Evolutionary conservation across 2,329 filamentous ascomycete genomes (phyloP), one percentile per base, ranked within the genome.

Genomic region (Exophiala phaeomuriformis): DNA sequence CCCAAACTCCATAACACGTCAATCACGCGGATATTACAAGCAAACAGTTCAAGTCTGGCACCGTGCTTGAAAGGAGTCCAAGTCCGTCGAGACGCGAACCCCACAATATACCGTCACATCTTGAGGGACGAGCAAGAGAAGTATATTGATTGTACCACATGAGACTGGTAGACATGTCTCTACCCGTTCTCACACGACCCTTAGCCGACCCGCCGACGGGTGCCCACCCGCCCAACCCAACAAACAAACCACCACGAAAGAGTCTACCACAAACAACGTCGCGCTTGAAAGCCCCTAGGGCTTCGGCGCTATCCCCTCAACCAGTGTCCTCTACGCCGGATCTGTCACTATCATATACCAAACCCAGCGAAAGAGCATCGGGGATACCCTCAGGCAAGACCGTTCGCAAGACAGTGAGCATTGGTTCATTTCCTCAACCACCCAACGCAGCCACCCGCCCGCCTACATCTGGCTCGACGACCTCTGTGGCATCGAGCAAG

Each of bases 341-440:
- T 12, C 80, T 79, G 55, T 75, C 78, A 1, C 80, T 79, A 54
- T 75, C 78, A 1, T 70, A 76, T 4, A 76, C 81, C 5, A 75
- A 74, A 35, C 71, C 82, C 9, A 83, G 80, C 57, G 74, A 74
- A 3, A 64, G 75, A 8, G 67, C 67, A 37, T 73, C 72, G 8
- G 64, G 64, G 19, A 53, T 60, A n/a, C 65, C 69, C 32, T 74
- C 80, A 3, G 81, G 82, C 29, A 90, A 84, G 69, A 82, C 84
- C 1, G 71, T 96, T 51, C 83, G 90, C 58, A 94, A 94, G 71
- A 87, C 87, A 1, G 85, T 95, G 65, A 96, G 90, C 76, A 95
- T 96, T 65, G 91, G 90, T 66, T 85, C 89, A 1, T 96, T 97
- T 66, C 91, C 91, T 31, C 87, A 95, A 60, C 91, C 91, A 9